phyloP scores from a whole-genome alignment of 2,329 filamentous ascomycete species.

The Botrytis fabae region DNA sequence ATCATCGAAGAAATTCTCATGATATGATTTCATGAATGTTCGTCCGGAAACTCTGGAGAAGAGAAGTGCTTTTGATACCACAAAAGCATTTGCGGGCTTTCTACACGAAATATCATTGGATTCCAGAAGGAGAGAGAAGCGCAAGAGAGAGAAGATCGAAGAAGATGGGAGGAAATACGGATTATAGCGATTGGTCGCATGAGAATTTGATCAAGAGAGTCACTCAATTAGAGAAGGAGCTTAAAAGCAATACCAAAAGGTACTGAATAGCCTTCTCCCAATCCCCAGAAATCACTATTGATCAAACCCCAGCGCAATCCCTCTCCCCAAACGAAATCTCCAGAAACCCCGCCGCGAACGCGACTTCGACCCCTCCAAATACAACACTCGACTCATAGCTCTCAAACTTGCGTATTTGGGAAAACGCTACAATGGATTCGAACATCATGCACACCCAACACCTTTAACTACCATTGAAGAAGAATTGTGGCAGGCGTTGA shows the following conservation, averaged over 20 bases:
- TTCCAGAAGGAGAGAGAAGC: slow-evolving; percentile 19
- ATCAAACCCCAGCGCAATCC: slow-evolving; percentile 21
- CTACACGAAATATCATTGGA: background rate
- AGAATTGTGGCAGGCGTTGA: slow-evolving; percentile 87
- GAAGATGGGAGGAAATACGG: slow-evolving; percentile 36
- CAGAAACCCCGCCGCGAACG: slow-evolving; percentile 38
- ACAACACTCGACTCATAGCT: slow-evolving; percentile 81
- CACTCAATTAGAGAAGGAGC: slow-evolving; percentile 63
- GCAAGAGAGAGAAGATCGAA: slow-evolving; percentile 19
- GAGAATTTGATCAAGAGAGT: slow-evolving; percentile 69
- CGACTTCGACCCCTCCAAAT: slow-evolving; percentile 71
- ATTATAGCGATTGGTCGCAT: slow-evolving; percentile 68
- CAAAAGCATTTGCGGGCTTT: background rate
- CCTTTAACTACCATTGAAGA: slow-evolving; percentile 84
- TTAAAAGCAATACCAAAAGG: slow-evolving; percentile 52
- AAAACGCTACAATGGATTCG: slow-evolving; percentile 87
- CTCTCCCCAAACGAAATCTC: slow-evolving; percentile 45
- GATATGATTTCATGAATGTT: slow-evolving; percentile 17
- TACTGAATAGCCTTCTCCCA: slow-evolving; percentile 9
- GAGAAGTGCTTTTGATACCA: background rate
- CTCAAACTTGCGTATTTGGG: slow-evolving; percentile 94
- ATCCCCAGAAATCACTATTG: background rate
- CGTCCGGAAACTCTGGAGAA: background rate
- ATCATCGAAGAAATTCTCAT: background rate
- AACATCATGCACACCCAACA: slow-evolving; percentile 73